Evolutionary conservation across 495 filamentous ascomycete genomes (phyloP).

Genomic region (Penicillium subrubescens): DNA sequence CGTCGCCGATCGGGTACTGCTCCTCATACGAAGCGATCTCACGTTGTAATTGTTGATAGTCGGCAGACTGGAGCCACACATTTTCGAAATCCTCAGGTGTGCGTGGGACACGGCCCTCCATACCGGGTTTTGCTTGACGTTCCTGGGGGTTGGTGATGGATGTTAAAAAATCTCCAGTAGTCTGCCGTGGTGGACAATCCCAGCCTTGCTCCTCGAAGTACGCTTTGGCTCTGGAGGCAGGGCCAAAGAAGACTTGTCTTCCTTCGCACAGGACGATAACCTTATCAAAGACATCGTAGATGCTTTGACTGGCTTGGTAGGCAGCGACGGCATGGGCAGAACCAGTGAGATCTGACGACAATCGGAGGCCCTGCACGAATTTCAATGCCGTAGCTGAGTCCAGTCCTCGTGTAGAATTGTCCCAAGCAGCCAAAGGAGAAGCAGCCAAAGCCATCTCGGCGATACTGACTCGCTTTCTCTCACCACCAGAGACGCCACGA

Average conservation of each 20-base stretch:
- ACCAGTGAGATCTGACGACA: conserved; percentile 70
- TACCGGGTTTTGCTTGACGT: conserved; percentile 58
- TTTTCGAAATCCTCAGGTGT: conserved; percentile 68
- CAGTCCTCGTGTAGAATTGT: conserved; percentile 81
- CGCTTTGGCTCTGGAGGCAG: conserved; percentile 51
- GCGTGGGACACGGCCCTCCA: conserved; percentile 62
- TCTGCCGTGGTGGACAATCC: conserved; percentile 57
- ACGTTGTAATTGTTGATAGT: conserved; percentile 47
- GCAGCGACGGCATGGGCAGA: conserved; percentile 74
- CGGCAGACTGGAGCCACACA: conserved; percentile 52
- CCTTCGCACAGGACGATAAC: conserved; percentile 61
- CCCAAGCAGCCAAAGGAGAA: conserved; percentile 73
- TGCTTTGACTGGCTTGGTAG: conserved; percentile 80
- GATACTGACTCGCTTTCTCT: conserved; percentile 66
- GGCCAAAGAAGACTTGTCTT: conserved; percentile 63
- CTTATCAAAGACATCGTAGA: conserved; percentile 68
- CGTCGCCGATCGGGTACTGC: conserved; percentile 21
- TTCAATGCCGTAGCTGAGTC: conserved; percentile 82
- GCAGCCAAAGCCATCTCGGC: conserved; percentile 65
- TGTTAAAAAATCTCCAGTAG: conserved; percentile 69
- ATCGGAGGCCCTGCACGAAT: conserved; percentile 63
- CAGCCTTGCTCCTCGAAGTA: conserved; percentile 63
- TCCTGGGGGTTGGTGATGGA: conserved; percentile 66
- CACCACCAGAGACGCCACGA: conserved; percentile 81
- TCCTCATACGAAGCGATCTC: conserved; percentile 52